phyloP scores from a whole-genome alignment of 768 basidiomycete species.

The Tylopilus sp. region DNA sequence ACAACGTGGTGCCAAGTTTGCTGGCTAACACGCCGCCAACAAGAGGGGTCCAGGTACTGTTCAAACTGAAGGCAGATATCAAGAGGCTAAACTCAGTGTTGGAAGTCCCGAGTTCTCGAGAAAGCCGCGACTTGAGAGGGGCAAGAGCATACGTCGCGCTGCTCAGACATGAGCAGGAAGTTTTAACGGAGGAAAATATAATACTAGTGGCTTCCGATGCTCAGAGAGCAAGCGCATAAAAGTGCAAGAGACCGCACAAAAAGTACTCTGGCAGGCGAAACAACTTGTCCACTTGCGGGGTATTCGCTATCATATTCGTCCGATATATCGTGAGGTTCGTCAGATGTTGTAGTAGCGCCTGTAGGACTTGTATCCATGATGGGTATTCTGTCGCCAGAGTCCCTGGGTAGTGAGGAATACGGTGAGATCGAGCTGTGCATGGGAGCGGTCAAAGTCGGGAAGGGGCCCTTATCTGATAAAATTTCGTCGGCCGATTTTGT shows the following conservation, averaged over 20 bases:
- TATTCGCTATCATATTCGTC: background rate
- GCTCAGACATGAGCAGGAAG: slow-evolving; percentile 1
- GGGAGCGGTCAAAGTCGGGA: background rate
- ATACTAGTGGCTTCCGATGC: slow-evolving; percentile 76
- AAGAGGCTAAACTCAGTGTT: slow-evolving; percentile 77
- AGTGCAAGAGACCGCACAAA: slow-evolving; percentile 59
- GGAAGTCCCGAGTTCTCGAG: slow-evolving; percentile 67
- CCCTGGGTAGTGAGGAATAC: background rate
- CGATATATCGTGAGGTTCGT: background rate
- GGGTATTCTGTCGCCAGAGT: background rate
- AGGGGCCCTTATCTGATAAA: slow-evolving; percentile 25
- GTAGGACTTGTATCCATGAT: background rate
- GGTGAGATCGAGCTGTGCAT: slow-evolving; percentile 3
- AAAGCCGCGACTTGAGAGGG: slow-evolving; percentile 69
- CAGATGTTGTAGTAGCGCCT: background rate
- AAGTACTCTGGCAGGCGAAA: slow-evolving; percentile 35
- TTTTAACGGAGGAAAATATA: background rate
- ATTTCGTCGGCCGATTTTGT: background rate
- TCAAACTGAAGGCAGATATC: slow-evolving; percentile 73
- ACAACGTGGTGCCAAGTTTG: slow-evolving; percentile 65
- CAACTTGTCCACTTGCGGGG: slow-evolving; percentile 6
- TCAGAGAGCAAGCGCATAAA: slow-evolving; percentile 68
- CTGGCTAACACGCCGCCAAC: slow-evolving; percentile 71
- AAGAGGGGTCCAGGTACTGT: slow-evolving; percentile 75
- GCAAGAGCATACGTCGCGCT: slow-evolving; percentile 76